Percentiles rank a stretch among this genome's conserved stretches.
Evolutionary conservation across 2,329 filamentous ascomycete species (phyloP).

Genomic region (Botrytis pseudocinerea): DNA sequence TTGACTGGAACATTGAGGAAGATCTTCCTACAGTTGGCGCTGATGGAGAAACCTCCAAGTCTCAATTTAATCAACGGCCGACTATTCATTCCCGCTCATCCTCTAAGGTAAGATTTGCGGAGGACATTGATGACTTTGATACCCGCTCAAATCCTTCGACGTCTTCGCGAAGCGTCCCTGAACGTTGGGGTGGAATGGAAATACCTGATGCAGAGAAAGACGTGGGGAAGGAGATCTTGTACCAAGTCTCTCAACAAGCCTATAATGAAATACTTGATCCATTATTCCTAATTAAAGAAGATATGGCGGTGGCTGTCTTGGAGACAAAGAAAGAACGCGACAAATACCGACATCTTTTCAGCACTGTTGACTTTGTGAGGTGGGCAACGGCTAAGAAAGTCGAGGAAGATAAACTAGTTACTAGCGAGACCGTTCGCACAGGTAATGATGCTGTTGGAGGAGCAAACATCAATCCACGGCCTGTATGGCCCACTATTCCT

Average conservation of each 20-base stretch:
- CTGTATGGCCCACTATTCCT: slow-evolving; percentile 29
- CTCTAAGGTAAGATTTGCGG: slow-evolving; percentile 76
- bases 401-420: slow-evolving; percentile 16
- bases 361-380: slow-evolving; percentile 45
- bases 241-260: slow-evolving; percentile 86
- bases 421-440: not conserved
- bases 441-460: not conserved
- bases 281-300: slow-evolving; percentile 80
- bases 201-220: slow-evolving; percentile 80
- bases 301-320: slow-evolving; percentile 67
- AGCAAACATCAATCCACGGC: not conserved
- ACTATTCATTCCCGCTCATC: slow-evolving; percentile 67
- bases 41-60: slow-evolving; percentile 46
- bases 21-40: slow-evolving; percentile 48
- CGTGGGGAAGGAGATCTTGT: slow-evolving; percentile 72
- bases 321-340: slow-evolving; percentile 63
- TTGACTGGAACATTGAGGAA: slow-evolving; percentile 62
- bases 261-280: slow-evolving; percentile 90
- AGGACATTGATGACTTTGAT: slow-evolving; percentile 69
- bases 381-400: slow-evolving; percentile 33
- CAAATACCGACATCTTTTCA: slow-evolving; percentile 53
- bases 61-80: slow-evolving; percentile 46
- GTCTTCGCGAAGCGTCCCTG: slow-evolving; percentile 69
- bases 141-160: slow-evolving; percentile 70
- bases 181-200: slow-evolving; percentile 76